Percentiles rank a stretch among this genome's conserved stretches.
phyloP scores from a whole-genome alignment of 331 rosid species.

The Quercus phellos region DNA sequence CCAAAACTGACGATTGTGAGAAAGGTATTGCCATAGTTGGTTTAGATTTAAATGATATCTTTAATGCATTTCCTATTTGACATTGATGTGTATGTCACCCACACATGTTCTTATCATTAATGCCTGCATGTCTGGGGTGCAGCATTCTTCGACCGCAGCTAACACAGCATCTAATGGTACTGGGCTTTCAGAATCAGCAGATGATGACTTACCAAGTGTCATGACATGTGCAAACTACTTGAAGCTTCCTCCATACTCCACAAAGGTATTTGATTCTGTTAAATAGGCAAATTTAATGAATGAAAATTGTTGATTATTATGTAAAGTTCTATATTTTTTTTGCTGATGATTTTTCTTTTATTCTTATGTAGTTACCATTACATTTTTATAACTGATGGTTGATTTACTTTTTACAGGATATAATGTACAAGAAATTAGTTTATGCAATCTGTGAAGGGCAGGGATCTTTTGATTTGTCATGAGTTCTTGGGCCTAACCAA shows the following conservation, averaged over 20 bases:
- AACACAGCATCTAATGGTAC: slow-evolving; percentile 63
- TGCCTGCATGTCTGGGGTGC: slow-evolving; percentile 27
- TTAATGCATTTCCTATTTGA: background rate
- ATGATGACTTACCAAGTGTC: slow-evolving; percentile 97
- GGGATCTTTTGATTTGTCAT: slow-evolving; percentile 97
- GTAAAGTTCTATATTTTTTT: too few relatives aligned
- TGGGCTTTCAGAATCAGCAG: slow-evolving; percentile 77
- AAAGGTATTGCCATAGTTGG: slow-evolving; percentile 52
- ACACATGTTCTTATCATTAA: background rate
- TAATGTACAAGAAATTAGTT: slow-evolving; percentile 89
- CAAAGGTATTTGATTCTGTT: slow-evolving; percentile 52
- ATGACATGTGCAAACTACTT: slow-evolving; percentile 99
- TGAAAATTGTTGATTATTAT: background rate
- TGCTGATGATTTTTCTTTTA: background rate
- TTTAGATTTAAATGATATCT: background rate
- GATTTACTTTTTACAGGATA: slow-evolving; percentile 56
- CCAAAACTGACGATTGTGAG: slow-evolving; percentile 95
- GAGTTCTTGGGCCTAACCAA: slow-evolving; percentile 56
- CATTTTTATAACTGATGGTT: slow-evolving; percentile 22
- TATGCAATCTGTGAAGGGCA: slow-evolving; percentile 99
- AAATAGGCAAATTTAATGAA: background rate
- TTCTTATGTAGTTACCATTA: background rate
- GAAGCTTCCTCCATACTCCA: slow-evolving; percentile 98
- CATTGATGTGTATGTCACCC: background rate
- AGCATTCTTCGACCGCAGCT: slow-evolving; percentile 69